Conservation (phyloP, 129 eudicot species). For the Logfia minima region DNA sequence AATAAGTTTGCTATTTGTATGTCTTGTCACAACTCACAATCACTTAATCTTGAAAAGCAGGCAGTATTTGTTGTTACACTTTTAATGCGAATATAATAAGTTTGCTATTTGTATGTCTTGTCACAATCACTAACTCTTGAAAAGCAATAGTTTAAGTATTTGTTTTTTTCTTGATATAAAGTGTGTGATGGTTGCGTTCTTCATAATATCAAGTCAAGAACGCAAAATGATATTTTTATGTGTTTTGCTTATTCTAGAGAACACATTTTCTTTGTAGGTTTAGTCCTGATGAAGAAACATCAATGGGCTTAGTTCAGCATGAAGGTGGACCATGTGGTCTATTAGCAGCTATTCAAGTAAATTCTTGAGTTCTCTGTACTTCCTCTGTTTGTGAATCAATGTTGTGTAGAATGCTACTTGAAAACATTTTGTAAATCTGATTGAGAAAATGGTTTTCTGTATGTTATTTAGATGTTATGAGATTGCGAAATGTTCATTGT, state of each 20-base stretch:
- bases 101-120: neutral
- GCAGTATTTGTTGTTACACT: neutral
- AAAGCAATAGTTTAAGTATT: neutral
- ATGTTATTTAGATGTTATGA: neutral
- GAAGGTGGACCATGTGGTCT: slow-evolving; percentile 99
- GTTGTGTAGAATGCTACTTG: slow-evolving; percentile 10
- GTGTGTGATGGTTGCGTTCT: neutral
- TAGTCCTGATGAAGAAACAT: slow-evolving; percentile 95
- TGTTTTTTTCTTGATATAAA: neutral
- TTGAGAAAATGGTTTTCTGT: no score
- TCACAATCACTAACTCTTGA: neutral
- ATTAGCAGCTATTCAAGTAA: slow-evolving; percentile 95
- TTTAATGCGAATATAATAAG: neutral
- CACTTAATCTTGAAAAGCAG: neutral
- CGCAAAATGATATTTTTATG: slow-evolving; percentile 7
- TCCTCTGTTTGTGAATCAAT: slow-evolving; percentile 13
- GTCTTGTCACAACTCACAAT: slow-evolving; percentile 2
- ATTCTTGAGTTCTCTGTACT: slow-evolving; percentile 29
- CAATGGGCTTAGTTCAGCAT: slow-evolving; percentile 99
- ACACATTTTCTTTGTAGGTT: slow-evolving; percentile 54
- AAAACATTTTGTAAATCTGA: neutral
- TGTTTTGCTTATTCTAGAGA: slow-evolving; percentile 15
- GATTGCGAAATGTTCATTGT: neutral
- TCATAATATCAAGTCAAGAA: slow-evolving; percentile 1
- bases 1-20: neutral